Evolutionary conservation across 2,329 filamentous ascomycete species (phyloP).

Genomic region (Calonectria pseudoreteaudii): DNA sequence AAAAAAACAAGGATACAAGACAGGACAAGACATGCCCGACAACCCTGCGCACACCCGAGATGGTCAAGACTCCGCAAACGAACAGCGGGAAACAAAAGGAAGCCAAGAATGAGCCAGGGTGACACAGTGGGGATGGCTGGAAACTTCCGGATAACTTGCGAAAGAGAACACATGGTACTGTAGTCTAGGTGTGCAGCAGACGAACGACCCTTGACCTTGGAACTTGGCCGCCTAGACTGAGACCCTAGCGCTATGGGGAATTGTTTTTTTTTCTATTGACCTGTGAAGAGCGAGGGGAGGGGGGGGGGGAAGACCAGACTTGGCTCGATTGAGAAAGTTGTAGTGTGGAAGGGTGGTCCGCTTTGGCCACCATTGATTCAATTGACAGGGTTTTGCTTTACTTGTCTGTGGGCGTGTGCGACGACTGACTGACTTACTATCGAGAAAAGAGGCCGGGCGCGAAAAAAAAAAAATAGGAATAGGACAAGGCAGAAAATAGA

Average conservation of each 20-base stretch:
- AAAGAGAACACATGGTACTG: constrained; percentile 1
- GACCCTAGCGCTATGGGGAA: constrained; percentile 26
- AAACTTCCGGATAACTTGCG: constrained; percentile 7
- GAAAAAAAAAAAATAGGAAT: neutral
- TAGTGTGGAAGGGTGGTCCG: neutral
- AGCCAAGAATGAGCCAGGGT: neutral
- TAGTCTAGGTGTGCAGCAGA: neutral
- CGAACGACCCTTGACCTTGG: constrained; percentile 1
- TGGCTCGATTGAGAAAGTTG: neutral
- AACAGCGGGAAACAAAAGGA: neutral
- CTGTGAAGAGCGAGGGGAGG: constrained; percentile 13
- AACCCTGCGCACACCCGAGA: neutral
- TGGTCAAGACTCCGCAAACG: neutral
- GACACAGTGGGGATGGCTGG: neutral
- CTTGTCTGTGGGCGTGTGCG: neutral
- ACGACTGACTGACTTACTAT: neutral
- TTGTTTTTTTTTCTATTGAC: neutral
- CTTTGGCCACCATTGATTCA: neutral
- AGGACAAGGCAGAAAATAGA: neutral
- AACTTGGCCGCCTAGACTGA: constrained; percentile 21
- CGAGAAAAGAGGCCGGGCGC: neutral
- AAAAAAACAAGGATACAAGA: neutral
- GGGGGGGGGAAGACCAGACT: constrained; percentile 9
- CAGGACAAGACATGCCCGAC: neutral
- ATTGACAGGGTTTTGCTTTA: neutral